Base-by-base conservation (phyloP, 2,329 filamentous ascomycete genomes). In the Aspergillus brasiliensis region DNA sequence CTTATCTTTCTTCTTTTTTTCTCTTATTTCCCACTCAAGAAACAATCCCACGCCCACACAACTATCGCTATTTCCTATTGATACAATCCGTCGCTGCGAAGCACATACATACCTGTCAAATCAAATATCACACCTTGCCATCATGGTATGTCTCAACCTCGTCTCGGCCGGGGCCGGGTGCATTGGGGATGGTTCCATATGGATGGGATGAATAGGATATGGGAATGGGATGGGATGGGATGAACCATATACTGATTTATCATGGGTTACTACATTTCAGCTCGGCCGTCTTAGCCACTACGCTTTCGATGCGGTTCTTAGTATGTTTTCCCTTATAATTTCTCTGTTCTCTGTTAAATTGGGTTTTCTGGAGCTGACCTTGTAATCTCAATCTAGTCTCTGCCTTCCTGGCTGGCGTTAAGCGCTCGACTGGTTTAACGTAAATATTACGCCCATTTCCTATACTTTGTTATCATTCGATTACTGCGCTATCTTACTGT, bases 361-460 rank as follows among this genome's bases (percentile, higher is more conserved):
- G 47, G 31, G 34, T 37, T 17, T 7, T 5, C 13, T n/a, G 31
- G 34, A 31, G n/a, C 62, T 70, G 58, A 65, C 28, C 8, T 3
- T 2, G 3, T 46, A 11, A 8, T 42, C 56, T 28, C 17, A 8
- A 19, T 19, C 62, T 61, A 96, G 91, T 99, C 77, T 99, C 95
- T 72, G 91, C 95, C 65, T 94, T 98, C 77, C 88, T 99, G 67
- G 95, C 95, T 40, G 95, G 95, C 72, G 93, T 99, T 83, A 96
- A 96, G 82, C 92, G 95, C 70, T 97, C 94, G 66, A 98, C 95
- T 63, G 95, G 95, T 73, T 84, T 99, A 81, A 97, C 93, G 95
- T 99, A 91, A 86, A 91, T 90, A 68, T 11, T 34, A 34, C 31
- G 60, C 62, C 65, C 57, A 65, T 62, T 55, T 60, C 46, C 64